Evolutionary conservation across 2,329 filamentous ascomycete genomes (phyloP), one percentile per base, ranked within the genome.

Genomic region (Colletotrichum eremochloae): DNA sequence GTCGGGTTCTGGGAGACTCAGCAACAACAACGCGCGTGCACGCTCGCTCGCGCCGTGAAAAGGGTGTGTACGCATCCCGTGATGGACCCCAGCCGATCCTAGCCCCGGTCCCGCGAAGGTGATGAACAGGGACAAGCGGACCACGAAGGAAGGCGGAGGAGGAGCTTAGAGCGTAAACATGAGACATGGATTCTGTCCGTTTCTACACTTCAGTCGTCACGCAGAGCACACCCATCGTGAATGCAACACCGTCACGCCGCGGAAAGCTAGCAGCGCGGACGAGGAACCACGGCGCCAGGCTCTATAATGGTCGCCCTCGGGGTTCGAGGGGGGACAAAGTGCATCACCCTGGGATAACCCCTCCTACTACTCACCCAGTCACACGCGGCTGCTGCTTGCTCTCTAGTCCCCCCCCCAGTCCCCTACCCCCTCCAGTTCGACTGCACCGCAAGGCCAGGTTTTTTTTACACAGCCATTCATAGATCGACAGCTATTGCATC

Each of bases 131-230:
- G 38, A 29, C 44, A 64, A 46, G 62, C 50, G 50, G 50, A 56
- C 38, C 62, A 64, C 62, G 24, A 33, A n/a, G 48, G 50, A 53
- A 53, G 60, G 20, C 24, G 42, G 40, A 64, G 48, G 36, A 42
- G 12, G 62, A 29, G 18, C 15, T 56, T 33, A 40, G 50, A n/a
- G 38, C n/a, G 24, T 38, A 18, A 24, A 24, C 50, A 24, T 44
- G 62, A 38, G 50, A 24, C 50, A 56, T 64, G 62, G 38, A 50
- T 64, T 8, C 29, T 11, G 38, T 40, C 62, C 62, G 29, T 64
- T 64, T 64, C 29, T 64, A 64, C 62, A 56, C 24, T 64, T 63
- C 11, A 58, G 52, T 52, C 60, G 38, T 46, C 50, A 64, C 57
- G 56, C 57, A 56, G 53, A 56, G 53, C 48, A 33, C 40, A 33